Conservation (phyloP, 2,329 filamentous ascomycete species). For the Calonectria fujianensis region DNA sequence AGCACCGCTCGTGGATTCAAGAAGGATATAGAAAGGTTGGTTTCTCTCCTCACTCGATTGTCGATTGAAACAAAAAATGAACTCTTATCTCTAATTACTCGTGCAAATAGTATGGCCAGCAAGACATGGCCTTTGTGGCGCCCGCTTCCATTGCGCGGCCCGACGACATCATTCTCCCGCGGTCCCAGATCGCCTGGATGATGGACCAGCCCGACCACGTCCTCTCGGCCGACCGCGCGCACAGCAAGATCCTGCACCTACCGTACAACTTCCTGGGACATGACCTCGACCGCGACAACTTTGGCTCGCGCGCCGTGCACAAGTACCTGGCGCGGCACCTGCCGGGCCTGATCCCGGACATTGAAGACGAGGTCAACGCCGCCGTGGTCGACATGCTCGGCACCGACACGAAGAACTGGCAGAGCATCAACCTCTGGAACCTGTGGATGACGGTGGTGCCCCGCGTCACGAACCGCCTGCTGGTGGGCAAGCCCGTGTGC, state of each 20-base stretch:
- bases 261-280: constrained; percentile 66
- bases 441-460: constrained; percentile 65
- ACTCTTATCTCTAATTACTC: not conserved
- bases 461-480: constrained; percentile 65
- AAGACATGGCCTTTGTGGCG: constrained; percentile 64
- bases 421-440: constrained; percentile 66
- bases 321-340: constrained; percentile 66
- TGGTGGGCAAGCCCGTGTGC: constrained; percentile 62
- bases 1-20: constrained; percentile 63
- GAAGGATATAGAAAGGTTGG: constrained; percentile 66
- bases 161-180: constrained; percentile 67
- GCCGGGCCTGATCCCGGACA: constrained; percentile 60
- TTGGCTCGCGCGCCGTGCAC: constrained; percentile 65
- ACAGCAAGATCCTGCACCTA: constrained; percentile 61
- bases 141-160: constrained; percentile 64
- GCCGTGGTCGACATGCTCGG: constrained; percentile 62
- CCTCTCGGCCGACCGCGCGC: constrained; percentile 64
- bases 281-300: constrained; percentile 59
- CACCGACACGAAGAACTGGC: constrained; percentile 60
- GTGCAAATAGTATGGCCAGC: constrained; percentile 62
- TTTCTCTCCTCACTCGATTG: not conserved
- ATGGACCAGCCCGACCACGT: constrained; percentile 67
- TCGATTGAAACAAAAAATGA: too few relatives aligned
- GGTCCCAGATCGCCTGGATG: constrained; percentile 66
- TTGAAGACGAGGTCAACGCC: constrained; percentile 63